These are phyloP conservation scores for Thalia dealbata DNA, from an alignment of 176 grass and related monocot genomes.

Conservation along the genomic window DNA sequence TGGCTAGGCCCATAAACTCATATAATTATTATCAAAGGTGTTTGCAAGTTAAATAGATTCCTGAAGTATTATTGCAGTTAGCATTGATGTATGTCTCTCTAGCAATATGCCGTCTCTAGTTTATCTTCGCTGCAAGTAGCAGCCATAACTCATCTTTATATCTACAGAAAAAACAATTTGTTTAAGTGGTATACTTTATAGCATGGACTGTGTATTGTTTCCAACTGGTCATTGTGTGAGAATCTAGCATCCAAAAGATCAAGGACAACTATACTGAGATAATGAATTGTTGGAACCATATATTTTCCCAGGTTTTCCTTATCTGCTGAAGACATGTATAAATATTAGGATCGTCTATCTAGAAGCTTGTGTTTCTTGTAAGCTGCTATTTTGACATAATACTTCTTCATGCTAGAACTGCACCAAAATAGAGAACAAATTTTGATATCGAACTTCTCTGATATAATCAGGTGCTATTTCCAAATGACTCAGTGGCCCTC, in stretches of 20 bases:
- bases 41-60: neutral
- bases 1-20: neutral
- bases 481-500: constrained; percentile 58
- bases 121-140: neutral
- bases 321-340: neutral
- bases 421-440: constrained; percentile 10
- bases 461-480: constrained; percentile 75
- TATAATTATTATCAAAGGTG: too few relatives aligned
- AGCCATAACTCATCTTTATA: neutral
- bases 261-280: neutral
- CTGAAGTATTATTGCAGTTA: neutral
- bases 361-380: neutral
- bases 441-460: constrained; percentile 7
- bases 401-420: constrained; percentile 12
- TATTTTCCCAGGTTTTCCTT: neutral
- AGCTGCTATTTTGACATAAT: neutral
- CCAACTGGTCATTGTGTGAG: too few relatives aligned
- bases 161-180: neutral
- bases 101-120: neutral
- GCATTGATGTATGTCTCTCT: neutral
- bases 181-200: neutral
- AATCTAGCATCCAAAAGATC: too few relatives aligned
- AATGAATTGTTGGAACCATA: neutral
- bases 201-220: neutral
- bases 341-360: neutral